A percentile compares a stretch with the other conserved stretches of the same genome.
phyloP scores from a whole-genome alignment of 108 stramenopile species.

The Pseudonitzschia pungens region DNA sequence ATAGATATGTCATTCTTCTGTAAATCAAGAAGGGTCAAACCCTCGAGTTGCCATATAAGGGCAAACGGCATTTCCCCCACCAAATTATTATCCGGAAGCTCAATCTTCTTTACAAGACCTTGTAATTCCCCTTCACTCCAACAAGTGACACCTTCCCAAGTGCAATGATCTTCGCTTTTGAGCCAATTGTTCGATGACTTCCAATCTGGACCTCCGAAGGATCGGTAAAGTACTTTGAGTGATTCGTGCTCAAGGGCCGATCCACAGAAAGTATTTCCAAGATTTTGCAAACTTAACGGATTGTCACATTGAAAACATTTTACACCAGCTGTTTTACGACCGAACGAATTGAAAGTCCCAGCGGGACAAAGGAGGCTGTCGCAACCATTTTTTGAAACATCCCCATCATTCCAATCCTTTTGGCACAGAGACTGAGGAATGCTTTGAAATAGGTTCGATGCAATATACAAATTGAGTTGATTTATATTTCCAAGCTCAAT shows the following conservation, averaged over 20 bases:
- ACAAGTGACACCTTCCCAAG: constrained; percentile 53
- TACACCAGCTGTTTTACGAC: constrained; percentile 47
- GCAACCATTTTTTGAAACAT: constrained; percentile 55
- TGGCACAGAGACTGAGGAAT: constrained; percentile 37
- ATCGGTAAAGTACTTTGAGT: constrained; percentile 46
- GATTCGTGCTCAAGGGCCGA: constrained; percentile 50
- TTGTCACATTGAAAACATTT: constrained; percentile 51
- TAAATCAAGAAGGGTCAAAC: constrained; percentile 39
- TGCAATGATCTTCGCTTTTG: constrained; percentile 34
- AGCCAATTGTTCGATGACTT: constrained; percentile 38
- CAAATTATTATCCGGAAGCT: constrained; percentile 60
- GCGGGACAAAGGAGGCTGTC: constrained; percentile 69
- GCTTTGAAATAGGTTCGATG: constrained; percentile 30
- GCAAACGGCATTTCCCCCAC: constrained; percentile 44
- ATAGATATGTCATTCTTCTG: constrained; percentile 60
- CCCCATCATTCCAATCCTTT: constrained; percentile 53
- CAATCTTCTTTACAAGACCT: constrained; percentile 54
- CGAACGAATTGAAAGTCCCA: constrained; percentile 59
- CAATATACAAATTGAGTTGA: constrained; percentile 33
- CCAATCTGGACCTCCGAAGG: constrained; percentile 41
- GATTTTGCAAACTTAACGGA: constrained; percentile 35
- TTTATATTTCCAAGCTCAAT: constrained; percentile 39
- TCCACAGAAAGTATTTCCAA: constrained; percentile 58
- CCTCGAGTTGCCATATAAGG: constrained; percentile 30
- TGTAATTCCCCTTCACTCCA: constrained; percentile 27